These are phyloP conservation scores for Byssochlamys sp. DNA, from an alignment of 2,329 filamentous ascomycete species.

Conservation along the genomic window DNA sequence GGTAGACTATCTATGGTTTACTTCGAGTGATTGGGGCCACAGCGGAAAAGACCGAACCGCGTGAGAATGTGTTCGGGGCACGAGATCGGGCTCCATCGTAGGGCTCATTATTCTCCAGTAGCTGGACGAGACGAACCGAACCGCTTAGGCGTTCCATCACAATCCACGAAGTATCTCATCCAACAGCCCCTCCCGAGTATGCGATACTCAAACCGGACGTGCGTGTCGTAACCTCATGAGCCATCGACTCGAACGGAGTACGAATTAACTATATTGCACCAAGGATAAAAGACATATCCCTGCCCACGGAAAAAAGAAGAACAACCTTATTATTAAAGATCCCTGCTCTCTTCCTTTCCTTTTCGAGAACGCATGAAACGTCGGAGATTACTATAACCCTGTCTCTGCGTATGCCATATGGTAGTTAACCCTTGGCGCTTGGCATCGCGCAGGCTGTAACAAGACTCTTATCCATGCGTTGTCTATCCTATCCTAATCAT, in stretches of 20 bases:
- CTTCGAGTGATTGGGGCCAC: not conserved
- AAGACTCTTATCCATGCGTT: not conserved
- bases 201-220: not conserved
- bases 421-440: not conserved
- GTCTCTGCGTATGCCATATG: not conserved
- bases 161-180: not conserved
- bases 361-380: not conserved
- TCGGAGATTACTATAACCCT: not conserved
- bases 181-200: not conserved
- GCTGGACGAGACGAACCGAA: not conserved
- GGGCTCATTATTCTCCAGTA: not conserved
- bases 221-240: not conserved
- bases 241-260: not conserved
- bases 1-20: not conserved
- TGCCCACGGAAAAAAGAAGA: not conserved
- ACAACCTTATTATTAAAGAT: not conserved
- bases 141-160: not conserved
- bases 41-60: not conserved
- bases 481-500: not conserved
- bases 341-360: not conserved
- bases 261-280: too few relatives aligned
- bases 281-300: not conserved
- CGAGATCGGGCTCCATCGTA: not conserved
- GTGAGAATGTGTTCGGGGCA: not conserved
- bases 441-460: not conserved